These are phyloP conservation scores for Lactifluus subvellereus DNA, from an alignment of 768 basidiomycete genomes.

Conservation along the genomic window DNA sequence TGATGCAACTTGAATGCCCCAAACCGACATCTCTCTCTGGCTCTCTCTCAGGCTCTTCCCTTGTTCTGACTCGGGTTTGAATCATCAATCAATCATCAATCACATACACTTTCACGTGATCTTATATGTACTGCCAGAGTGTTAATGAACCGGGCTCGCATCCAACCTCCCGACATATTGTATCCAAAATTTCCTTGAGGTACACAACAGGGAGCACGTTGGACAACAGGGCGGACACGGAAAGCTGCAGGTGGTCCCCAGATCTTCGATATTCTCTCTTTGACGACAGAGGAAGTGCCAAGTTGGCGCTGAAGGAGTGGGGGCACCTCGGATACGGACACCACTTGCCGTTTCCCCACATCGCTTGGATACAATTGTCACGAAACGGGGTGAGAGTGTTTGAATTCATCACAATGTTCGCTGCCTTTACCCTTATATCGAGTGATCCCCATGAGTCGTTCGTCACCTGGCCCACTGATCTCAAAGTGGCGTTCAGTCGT, in stretches of 20 bases:
- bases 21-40: too few species aligned
- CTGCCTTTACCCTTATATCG: slow-evolving; percentile 6
- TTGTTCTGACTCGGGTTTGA: too few species aligned
- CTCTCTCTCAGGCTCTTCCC: too few species aligned
- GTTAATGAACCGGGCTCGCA: too few species aligned
- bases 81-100: too few species aligned
- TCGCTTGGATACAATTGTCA: slow-evolving; percentile 11
- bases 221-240: slow-evolving; percentile 2
- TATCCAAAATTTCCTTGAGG: slow-evolving; percentile 9
- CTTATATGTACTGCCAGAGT: too few species aligned
- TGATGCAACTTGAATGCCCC: too few species aligned
- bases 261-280: neutral
- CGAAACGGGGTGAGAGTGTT: slow-evolving; percentile 6
- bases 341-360: slow-evolving; percentile 8
- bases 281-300: neutral
- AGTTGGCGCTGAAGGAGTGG: slow-evolving; percentile 12
- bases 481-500: slow-evolving; percentile 2
- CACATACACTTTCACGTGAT: too few species aligned
- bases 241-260: slow-evolving; percentile 1
- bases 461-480: neutral
- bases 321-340: neutral
- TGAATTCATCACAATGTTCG: neutral
- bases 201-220: slow-evolving; percentile 3
- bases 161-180: slow-evolving; percentile 9
- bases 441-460: slow-evolving; percentile 11